Evolutionary conservation across 352 stramenopile genomes (phyloP), one percentile per base, ranked within the genome.

Genomic region (Globisporangium rhizosaccharum): DNA sequence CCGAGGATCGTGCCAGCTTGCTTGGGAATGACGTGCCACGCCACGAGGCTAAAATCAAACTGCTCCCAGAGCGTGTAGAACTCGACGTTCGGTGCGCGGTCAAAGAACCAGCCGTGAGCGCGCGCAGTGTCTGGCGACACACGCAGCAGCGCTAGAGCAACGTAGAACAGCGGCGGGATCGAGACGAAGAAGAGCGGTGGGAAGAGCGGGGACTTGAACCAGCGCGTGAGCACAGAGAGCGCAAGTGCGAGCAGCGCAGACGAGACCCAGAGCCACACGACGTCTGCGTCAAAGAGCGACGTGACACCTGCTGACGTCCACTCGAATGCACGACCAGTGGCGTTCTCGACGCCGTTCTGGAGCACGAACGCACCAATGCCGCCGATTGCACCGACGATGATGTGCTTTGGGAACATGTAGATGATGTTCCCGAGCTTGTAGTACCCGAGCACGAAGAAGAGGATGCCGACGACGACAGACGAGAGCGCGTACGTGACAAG

Each of bases 351-450:
- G 28, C 82, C 83, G 49, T 86, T 95, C 56, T 90, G 85, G 17
- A 94, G 63, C 39, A 96, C 79, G 49, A 96, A 96, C 2, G 88
- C 78, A 37, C 80, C 82, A 66, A 98, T 98, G 30, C 94, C 94
- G n/a, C 87, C 90, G 33, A 98, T 97, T 33, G 90, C 96, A n/a
- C 94, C 94, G 11, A 98, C 82, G 57, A 98, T 90, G 62, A 98
- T 96, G 65, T 98, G 92, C 53, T 88, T 94, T 0, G 94, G 94
- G 71, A 98, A 98, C 52, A 96, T 86, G 65, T 98, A 97, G 14
- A 98, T 82, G 54, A 97, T 82, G 41, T 86, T 88, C 47, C 94
- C 94, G 26, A 97, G 72, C 54, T 94, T 86, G 60, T 91, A 95
- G 65, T 87, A 79, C 41, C 94, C 94, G 3, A 98, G 65, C 11